These are phyloP conservation scores for Pichia nakasei DNA, from an alignment of 805 yeast genomes.

Conservation along the genomic window DNA sequence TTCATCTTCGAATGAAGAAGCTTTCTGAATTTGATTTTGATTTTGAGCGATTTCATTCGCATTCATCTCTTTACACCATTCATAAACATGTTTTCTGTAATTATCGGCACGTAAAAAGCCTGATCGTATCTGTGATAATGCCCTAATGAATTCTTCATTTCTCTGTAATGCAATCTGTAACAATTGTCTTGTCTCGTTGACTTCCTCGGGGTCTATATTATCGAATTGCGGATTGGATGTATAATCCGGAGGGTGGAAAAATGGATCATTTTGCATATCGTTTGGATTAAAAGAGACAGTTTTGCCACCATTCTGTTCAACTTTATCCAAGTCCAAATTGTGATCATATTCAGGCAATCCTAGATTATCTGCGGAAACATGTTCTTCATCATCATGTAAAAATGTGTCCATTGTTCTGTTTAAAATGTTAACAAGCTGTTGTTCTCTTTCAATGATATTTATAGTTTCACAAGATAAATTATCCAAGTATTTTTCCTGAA, in stretches of 20 bases:
- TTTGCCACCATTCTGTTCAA: neutral
- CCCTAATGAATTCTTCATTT: constrained; percentile 77
- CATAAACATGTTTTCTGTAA: constrained; percentile 55
- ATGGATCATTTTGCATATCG: constrained; percentile 36
- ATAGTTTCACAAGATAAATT: constrained; percentile 65
- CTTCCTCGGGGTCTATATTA: constrained; percentile 38
- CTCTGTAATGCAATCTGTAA: constrained; percentile 75
- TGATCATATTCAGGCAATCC: constrained; percentile 66
- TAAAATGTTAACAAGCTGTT: constrained; percentile 61
- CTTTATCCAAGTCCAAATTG: constrained; percentile 31
- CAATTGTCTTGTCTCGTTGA: constrained; percentile 64
- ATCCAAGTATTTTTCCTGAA: constrained; percentile 44
- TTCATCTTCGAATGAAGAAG: too few species aligned
- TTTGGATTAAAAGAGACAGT: neutral
- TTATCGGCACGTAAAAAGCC: constrained; percentile 75
- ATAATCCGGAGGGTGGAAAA: constrained; percentile 54
- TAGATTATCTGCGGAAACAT: constrained; percentile 53
- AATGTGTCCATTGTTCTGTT: constrained; percentile 67
- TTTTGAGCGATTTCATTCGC: constrained; percentile 33
- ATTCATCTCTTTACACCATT: constrained; percentile 83
- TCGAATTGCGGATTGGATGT: constrained; percentile 42
- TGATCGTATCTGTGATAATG: constrained; percentile 61
- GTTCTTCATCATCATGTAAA: constrained; percentile 78
- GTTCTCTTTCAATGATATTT: constrained; percentile 74
- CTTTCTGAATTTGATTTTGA: too few species aligned